Base-by-base conservation (phyloP, 225 moss, liverwort and hornwort genomes). In the Marchantia paleacea region DNA sequence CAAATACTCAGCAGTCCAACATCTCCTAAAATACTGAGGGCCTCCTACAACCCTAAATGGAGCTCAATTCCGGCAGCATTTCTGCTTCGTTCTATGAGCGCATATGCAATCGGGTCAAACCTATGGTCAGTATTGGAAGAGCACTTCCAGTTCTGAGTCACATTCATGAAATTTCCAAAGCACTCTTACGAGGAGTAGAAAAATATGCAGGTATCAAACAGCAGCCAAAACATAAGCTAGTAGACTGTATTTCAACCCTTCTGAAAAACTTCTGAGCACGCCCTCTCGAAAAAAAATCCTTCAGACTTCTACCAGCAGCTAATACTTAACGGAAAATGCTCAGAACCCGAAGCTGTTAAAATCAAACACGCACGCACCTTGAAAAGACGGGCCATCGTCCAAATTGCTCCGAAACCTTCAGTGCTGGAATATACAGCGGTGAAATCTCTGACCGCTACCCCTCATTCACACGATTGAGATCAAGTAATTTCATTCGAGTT, bases 331-430 rank as follows among this genome's bases (percentile, higher is more conserved):
- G 29, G 16, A 60, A 7, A 9, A 22, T 30, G 29, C 18, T 11
- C 0, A 55, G 0, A 54, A 54, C 0, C 18, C 16, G n/a, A 52
- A 48, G 50, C 16, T 51, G 3, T 2, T 58, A 24, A 30, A 7
- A 14, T 52, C 14, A 70, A 30, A 69, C 20, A 1, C 28, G 47
- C 52, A 54, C n/a, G 7, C 30, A 19, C 79, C 79, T 79, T 79
- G 71, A 79, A 79, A 51, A 79, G 58, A 55, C 79, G 79, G 22
- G 79, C 79, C 79, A 79, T 79, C 12, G 69, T 52, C n/a, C 9
- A 50, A 66, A 18, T 57, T 66, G n/a, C 55, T 55, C 30, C 55
- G 15, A 48, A 10, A 60, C 57, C 39, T 31, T 13, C 60, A 7
- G 18, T 8, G 39, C 31, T 9, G 19, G 30, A 58, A 47, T 31